Conservation (phyloP, 768 basidiomycete genomes). For the Termitomyces eurrhizus region DNA sequence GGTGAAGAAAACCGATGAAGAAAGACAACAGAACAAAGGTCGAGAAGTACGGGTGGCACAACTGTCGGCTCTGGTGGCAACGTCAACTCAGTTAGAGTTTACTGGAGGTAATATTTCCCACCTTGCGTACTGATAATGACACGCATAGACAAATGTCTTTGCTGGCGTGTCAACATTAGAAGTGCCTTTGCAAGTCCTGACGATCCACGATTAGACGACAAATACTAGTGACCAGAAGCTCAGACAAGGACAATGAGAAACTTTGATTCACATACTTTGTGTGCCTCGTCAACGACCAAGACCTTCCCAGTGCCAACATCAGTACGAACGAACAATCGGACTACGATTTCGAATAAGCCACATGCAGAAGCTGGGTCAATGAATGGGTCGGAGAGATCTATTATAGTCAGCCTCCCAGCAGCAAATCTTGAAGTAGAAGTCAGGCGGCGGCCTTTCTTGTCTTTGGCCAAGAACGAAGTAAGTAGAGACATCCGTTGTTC, state of each 20-base stretch:
- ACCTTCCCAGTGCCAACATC: slow-evolving; percentile 62
- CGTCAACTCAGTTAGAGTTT: not conserved
- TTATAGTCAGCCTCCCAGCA: slow-evolving; percentile 57
- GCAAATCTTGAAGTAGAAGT: slow-evolving; percentile 36
- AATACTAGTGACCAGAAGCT: slow-evolving; percentile 41
- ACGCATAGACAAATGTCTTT: slow-evolving; percentile 69
- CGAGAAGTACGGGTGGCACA: slow-evolving; percentile 62
- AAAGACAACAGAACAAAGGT: slow-evolving; percentile 62
- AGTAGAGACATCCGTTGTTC: slow-evolving; percentile 63
- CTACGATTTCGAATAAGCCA: slow-evolving; percentile 65
- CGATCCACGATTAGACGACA: slow-evolving; percentile 40
- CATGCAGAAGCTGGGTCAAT: slow-evolving; percentile 66
- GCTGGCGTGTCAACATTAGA: slow-evolving; percentile 58
- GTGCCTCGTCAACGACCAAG: slow-evolving; percentile 71
- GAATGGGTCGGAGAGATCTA: slow-evolving; percentile 73
- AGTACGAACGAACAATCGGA: slow-evolving; percentile 59
- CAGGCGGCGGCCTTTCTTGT: slow-evolving; percentile 4
- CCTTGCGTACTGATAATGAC: slow-evolving; percentile 76
- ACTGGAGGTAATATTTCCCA: slow-evolving; percentile 14
- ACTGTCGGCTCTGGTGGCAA: slow-evolving; percentile 61
- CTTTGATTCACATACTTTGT: slow-evolving; percentile 45
- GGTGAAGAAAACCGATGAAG: slow-evolving; percentile 74
- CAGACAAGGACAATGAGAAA: not conserved
- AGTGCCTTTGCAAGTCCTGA: slow-evolving; percentile 57
- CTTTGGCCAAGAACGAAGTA: slow-evolving; percentile 48